phyloP scores from a whole-genome alignment of 129 eudicot genomes.

The Flaveria bidentis region DNA sequence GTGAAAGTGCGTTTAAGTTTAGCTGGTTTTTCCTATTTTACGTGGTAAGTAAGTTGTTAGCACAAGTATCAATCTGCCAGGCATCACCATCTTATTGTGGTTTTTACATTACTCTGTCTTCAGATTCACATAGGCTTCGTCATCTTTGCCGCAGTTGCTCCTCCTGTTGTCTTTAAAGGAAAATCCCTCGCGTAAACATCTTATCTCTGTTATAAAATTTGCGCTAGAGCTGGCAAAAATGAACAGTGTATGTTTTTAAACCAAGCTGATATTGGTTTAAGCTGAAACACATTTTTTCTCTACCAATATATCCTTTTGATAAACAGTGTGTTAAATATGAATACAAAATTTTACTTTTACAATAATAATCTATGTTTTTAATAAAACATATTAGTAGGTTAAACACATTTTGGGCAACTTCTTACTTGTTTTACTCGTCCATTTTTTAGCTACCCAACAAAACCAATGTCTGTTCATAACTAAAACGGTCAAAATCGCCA shows the following conservation, averaged over 20 bases:
- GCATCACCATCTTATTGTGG: neutral
- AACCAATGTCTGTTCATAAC: neutral
- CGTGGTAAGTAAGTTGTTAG: constrained; percentile 42
- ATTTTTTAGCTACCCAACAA: neutral
- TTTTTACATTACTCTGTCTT: neutral
- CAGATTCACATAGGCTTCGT: constrained; percentile 83
- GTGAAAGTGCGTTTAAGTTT: constrained; percentile 79
- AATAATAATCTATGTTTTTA: neutral
- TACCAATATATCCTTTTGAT: neutral
- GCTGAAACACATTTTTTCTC: neutral
- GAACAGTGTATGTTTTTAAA: neutral
- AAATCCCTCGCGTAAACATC: constrained; percentile 83
- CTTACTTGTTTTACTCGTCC: neutral
- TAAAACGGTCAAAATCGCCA: neutral
- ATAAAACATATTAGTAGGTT: no score
- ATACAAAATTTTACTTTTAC: neutral
- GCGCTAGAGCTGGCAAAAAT: neutral
- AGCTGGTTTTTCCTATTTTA: constrained; percentile 84
- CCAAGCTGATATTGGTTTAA: neutral
- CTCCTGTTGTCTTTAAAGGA: constrained; percentile 90
- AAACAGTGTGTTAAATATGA: neutral
- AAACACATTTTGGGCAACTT: neutral
- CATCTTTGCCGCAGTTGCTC: constrained; percentile 91
- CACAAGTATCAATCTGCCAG: no score
- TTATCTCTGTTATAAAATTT: neutral